phyloP scores from a whole-genome alignment of 208 protist species.

The Jaenimonas drosophilae region DNA sequence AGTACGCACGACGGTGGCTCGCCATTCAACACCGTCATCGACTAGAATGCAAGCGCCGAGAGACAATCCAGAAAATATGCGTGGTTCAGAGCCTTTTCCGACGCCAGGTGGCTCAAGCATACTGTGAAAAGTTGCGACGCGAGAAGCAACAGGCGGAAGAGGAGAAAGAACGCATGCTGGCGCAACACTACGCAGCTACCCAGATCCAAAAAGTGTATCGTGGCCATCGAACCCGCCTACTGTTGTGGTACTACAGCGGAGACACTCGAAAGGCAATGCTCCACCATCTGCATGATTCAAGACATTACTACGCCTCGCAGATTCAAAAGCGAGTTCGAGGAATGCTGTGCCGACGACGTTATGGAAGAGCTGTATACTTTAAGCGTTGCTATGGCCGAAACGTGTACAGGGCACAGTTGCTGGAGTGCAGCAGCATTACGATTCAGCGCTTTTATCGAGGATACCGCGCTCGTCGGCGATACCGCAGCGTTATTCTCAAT shows the following conservation, averaged over 20 bases:
- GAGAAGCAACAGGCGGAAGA: slow-evolving; percentile 3
- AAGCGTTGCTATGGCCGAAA: slow-evolving; percentile 59
- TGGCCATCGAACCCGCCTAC: slow-evolving; percentile 32
- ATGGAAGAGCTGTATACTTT: slow-evolving; percentile 34
- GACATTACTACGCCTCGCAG: slow-evolving; percentile 59
- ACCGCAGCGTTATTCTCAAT: background rate
- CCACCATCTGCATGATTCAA: slow-evolving; percentile 49
- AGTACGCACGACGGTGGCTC: slow-evolving; percentile 59
- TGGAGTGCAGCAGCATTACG: slow-evolving; percentile 26
- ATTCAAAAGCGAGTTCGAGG: slow-evolving; percentile 70
- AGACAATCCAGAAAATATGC: slow-evolving; percentile 15
- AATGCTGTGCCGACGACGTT: slow-evolving; percentile 37
- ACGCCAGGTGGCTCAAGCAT: slow-evolving; percentile 9
- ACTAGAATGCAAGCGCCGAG: slow-evolving; percentile 16
- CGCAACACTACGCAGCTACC: slow-evolving; percentile 34
- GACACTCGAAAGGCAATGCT: slow-evolving; percentile 27
- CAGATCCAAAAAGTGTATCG: slow-evolving; percentile 70
- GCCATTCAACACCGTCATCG: slow-evolving; percentile 23
- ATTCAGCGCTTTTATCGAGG: slow-evolving; percentile 60
- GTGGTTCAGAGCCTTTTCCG: slow-evolving; percentile 46
- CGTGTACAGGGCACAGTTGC: slow-evolving; percentile 30
- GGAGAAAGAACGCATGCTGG: slow-evolving; percentile 2
- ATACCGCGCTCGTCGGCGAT: slow-evolving; percentile 14
- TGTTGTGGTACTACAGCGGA: slow-evolving; percentile 23
- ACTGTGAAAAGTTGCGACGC: slow-evolving; percentile 8